Evolutionary conservation across 148 eudicot genomes (phyloP).

Genomic region (Vaccinium vitisidaea): DNA sequence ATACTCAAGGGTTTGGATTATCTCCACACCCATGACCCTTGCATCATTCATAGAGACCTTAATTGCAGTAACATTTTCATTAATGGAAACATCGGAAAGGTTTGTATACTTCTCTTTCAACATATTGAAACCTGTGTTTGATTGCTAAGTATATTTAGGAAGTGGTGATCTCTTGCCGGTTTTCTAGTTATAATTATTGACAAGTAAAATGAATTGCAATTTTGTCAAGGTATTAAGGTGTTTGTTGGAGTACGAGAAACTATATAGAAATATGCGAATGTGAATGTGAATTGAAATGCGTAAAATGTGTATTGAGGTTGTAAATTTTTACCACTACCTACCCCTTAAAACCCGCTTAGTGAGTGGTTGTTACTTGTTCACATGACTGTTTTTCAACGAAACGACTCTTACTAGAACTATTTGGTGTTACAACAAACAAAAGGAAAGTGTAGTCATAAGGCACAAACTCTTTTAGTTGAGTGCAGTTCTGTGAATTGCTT

Average conservation of each 20-base stretch:
- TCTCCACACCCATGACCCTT: conserved; percentile 80
- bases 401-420: not conserved
- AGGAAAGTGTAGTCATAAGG: not conserved
- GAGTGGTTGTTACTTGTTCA: not conserved
- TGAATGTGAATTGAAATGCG: not conserved
- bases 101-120: conserved; percentile 18
- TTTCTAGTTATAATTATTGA: not conserved
- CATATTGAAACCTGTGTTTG: not conserved
- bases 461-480: not conserved
- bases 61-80: conserved; percentile 90
- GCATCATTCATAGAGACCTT: conserved; percentile 83
- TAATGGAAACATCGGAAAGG: conserved; percentile 85
- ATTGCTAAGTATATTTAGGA: not conserved
- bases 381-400: not conserved
- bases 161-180: not conserved
- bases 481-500: not conserved
- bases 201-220: not conserved
- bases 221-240: not conserved
- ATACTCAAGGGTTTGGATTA: conserved; percentile 72
- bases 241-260: not conserved
- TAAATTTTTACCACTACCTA: not conserved
- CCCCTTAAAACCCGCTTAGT: not conserved
- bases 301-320: not conserved
- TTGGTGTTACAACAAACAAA: not conserved
- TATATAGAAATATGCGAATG: not conserved